Base-by-base conservation (phyloP, 148 eudicot species). In the Selenicereus undatus region DNA sequence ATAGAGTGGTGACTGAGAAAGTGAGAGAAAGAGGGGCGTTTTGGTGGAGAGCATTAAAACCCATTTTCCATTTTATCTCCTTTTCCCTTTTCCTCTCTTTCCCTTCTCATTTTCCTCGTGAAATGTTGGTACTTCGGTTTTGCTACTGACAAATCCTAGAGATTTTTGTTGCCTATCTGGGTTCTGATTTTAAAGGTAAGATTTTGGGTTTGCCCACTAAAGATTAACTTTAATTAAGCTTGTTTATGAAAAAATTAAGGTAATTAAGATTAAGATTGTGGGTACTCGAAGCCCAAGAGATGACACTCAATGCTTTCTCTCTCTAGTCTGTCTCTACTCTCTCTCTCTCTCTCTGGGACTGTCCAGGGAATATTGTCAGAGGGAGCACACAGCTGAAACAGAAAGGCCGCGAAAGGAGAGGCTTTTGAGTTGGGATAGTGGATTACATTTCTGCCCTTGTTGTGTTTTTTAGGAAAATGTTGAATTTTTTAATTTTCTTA, bases 321-420 rank as follows among this genome's bases (percentile, higher is more conserved):
- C 76, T 54, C 43, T 22, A 43, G 75, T 70, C 77, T 71, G 35
- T 79, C 58, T 39, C n/a, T 12, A 52, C 58, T 36, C 75, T 43
- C 77, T 71, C 50, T 79, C 58, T 39, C n/a, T 12, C 24, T 60
- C 24, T 27, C 9, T 39, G 30, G 27, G 29, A 72, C 74, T 74
- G 65, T 74, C 87, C 85, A 87, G 87, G 54, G 89, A 87, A 87
- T 87, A 84, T 87, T 84, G 87, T 87, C 89, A 87, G 88, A 81
- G 74, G 51, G 39, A 66, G 35, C 58, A 76, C 77, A 78, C 81
- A 45, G 48, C 73, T 68, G 66, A 84, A 75, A 42, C 87, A 79
- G 80, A 85, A 81, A 81, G 82, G 82, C 84, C 88, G 84, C 84
- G 82, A 81, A 64, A 83, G 68, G 60, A 12, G n/a, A 65, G 81